Evolutionary conservation across 1,284 basidiomycete species (phyloP), one percentile per base, ranked within the genome.

Genomic region (Rhizoctonia solani): DNA sequence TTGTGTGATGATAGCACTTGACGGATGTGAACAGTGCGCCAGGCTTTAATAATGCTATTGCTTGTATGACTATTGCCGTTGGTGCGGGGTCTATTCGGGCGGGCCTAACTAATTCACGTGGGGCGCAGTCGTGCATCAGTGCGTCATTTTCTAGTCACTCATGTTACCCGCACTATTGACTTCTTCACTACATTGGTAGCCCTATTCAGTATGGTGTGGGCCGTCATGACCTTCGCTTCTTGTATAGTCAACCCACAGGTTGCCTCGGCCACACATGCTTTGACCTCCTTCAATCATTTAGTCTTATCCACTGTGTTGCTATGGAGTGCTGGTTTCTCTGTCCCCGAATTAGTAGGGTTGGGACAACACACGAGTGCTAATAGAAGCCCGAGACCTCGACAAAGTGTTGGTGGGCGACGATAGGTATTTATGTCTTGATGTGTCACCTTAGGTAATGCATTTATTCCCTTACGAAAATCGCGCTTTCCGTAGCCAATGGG

Each of bases 1-100:
- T n/a, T n/a, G n/a, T n/a, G n/a, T n/a, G n/a, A n/a, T n/a, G n/a
- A 61, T 27, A 61, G 56, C 56, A 23, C 44, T 21, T 61, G 30
- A 49, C 56, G 19, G 41, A 61, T 16, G 56, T 61, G 1, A 44
- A 30, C 11, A 50, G 34, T 21, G 56, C 56, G 23, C 56, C 56
- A 3, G 56, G 56, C 23, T 61, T 61, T 25, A 61, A 61, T 46
- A 61, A 61, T n/a, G 44, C 56, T 1, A 3, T 61, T 5, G 56
- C 56, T 14, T 47, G 42, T 46, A 61, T 61, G 56, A 61, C 56
- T 1, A 49, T 61, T 4, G 29, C 56, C 1, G 46, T 61, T 29
- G 56, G 56, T 2, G 56, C 56, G 2, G 56, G 56, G 29, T 42
- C 46, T 14, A 61, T 44, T 6, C 42, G 56, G 13, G 44, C 56